Evolutionary conservation across 1,284 basidiomycete genomes (phyloP).

Genomic region (Spongiforma sp.): DNA sequence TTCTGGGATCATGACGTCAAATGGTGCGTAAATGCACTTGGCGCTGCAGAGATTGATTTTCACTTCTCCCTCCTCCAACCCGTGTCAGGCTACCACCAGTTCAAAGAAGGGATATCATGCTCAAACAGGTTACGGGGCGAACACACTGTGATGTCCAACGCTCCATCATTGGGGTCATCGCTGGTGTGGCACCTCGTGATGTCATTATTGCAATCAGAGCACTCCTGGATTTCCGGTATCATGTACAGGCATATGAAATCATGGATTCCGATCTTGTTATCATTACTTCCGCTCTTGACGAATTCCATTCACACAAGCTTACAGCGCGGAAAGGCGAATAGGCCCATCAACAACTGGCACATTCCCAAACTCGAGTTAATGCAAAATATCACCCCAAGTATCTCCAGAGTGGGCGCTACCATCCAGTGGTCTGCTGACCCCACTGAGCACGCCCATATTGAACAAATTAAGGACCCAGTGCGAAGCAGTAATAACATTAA

Average conservation of each 20-base stretch:
- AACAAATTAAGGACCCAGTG: background rate
- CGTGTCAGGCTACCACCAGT: background rate
- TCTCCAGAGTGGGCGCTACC: background rate
- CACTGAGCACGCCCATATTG: background rate
- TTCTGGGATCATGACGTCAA: background rate
- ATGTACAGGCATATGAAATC: background rate
- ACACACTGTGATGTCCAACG: background rate
- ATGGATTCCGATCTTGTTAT: background rate
- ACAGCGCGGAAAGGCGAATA: background rate
- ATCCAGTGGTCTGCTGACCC: slow-evolving; percentile 1
- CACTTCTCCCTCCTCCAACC: background rate
- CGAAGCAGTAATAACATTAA: background rate
- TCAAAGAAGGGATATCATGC: background rate
- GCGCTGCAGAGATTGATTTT: background rate
- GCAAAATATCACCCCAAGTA: background rate
- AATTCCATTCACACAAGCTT: background rate
- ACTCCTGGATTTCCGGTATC: background rate
- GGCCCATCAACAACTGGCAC: background rate
- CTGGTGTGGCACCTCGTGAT: background rate
- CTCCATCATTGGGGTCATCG: background rate
- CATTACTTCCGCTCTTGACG: background rate
- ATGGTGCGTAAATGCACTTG: background rate
- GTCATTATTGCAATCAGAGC: slow-evolving; percentile 1
- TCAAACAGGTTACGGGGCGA: background rate
- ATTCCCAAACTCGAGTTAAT: background rate